Evolutionary conservation across 1,284 basidiomycete species (phyloP).

Genomic region (Puccinia brachypodii): DNA sequence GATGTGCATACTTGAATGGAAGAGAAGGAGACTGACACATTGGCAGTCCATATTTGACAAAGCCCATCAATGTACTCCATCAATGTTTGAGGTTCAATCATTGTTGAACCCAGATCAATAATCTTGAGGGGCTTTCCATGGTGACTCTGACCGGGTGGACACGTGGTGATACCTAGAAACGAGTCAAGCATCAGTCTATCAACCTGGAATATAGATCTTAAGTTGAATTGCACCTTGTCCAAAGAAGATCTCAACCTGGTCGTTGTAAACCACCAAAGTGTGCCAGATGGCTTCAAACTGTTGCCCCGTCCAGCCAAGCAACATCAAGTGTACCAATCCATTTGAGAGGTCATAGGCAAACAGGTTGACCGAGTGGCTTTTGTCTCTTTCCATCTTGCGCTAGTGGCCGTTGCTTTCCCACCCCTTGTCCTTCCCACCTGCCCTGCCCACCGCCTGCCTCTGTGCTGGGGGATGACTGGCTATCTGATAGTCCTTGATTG

Average conservation of each 20-base stretch:
- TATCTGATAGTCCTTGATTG: no score
- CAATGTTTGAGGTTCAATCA: conserved; percentile 57
- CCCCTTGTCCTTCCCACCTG: no score
- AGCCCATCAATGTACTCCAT: conserved; percentile 55
- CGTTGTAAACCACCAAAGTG: conserved; percentile 56
- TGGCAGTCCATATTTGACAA: conserved; percentile 54
- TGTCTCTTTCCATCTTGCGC: conserved; percentile 10
- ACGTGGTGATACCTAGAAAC: conserved; percentile 18
- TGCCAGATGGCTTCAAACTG: conserved; percentile 55
- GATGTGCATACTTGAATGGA: not conserved
- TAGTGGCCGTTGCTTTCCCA: no score
- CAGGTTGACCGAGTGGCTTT: conserved; percentile 51
- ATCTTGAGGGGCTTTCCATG: conserved; percentile 56
- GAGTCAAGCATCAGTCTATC: not conserved
- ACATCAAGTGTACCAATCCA: conserved; percentile 55
- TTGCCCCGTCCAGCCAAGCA: conserved; percentile 53
- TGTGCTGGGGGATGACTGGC: no score
- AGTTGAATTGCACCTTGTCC: conserved; percentile 58
- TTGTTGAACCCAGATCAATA: conserved; percentile 55
- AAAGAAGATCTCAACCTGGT: conserved; percentile 57
- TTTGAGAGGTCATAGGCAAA: conserved; percentile 57
- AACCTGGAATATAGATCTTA: no score
- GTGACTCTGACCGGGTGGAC: conserved; percentile 49
- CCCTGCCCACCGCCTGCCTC: no score
- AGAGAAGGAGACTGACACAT: conserved; percentile 56